A percentile compares a stretch with the other conserved stretches of the same genome.
Evolutionary conservation across 139 green algal species (phyloP).

Genomic region (Asterochloris sp.): DNA sequence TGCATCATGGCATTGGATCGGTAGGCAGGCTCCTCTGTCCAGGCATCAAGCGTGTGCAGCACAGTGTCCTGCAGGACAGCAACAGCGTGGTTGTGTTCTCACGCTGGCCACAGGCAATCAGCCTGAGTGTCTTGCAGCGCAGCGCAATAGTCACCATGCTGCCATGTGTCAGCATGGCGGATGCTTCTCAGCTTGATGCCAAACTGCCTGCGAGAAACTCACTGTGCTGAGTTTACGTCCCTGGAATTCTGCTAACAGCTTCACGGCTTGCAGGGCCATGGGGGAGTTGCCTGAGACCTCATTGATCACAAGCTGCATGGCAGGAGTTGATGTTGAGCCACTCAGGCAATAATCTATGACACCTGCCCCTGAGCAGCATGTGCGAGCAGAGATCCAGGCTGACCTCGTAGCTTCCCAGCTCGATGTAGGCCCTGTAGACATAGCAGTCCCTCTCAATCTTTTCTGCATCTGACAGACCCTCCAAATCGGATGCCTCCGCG

Average conservation of each 20-base stretch:
- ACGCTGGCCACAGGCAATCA: not conserved
- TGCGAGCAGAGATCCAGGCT: not conserved
- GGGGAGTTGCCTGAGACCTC: slow-evolving; percentile 77
- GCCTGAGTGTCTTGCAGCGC: not conserved
- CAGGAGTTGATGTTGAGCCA: not conserved
- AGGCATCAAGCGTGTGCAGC: slow-evolving; percentile 62
- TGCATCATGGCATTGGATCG: slow-evolving; percentile 77
- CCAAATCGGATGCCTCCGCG: slow-evolving; percentile 81
- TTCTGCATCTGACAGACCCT: slow-evolving; percentile 69
- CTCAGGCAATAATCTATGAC: not conserved
- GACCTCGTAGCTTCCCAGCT: slow-evolving; percentile 89
- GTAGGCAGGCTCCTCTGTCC: slow-evolving; percentile 70
- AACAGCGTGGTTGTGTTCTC: not conserved
- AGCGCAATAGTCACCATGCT: too few species aligned
- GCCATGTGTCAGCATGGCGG: too few species aligned
- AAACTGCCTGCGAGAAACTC: not conserved
- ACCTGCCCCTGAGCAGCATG: not conserved
- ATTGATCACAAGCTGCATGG: slow-evolving; percentile 83
- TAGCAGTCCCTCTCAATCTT: slow-evolving; percentile 78
- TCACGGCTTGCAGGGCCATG: slow-evolving; percentile 82
- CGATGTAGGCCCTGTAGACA: slow-evolving; percentile 95
- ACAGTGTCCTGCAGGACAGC: slow-evolving; percentile 47
- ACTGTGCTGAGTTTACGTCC: slow-evolving; percentile 49
- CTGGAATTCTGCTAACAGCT: slow-evolving; percentile 83
- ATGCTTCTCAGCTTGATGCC: too few species aligned